Evolutionary conservation across 2,329 filamentous ascomycete genomes (phyloP).

Genomic region (Trichoderma endophyticum): DNA sequence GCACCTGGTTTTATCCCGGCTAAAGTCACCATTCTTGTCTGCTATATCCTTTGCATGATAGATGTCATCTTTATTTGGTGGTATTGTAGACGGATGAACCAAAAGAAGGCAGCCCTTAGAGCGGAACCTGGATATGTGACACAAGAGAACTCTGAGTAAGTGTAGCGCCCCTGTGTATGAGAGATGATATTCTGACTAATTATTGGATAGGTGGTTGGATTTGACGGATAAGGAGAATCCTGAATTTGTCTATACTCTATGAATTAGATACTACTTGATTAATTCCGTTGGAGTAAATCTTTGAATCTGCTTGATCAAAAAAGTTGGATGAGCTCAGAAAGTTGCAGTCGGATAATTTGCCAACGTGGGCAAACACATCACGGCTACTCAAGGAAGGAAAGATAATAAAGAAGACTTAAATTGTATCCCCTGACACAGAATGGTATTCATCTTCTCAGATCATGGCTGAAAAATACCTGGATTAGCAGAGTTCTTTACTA

Average conservation of each 20-base stretch:
- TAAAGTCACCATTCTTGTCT: not conserved
- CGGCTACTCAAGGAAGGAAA: too few relatives aligned
- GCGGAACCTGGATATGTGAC: not conserved
- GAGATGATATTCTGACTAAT: not conserved
- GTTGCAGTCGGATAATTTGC: accelerated
- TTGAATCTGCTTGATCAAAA: not conserved
- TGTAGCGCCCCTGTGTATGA: not conserved
- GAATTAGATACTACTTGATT: not conserved
- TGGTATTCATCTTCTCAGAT: too few relatives aligned
- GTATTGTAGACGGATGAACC: not conserved
- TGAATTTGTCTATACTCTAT: not conserved
- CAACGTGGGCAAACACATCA: not conserved
- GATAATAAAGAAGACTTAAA: too few relatives aligned
- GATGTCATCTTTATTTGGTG: not conserved
- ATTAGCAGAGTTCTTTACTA: too few relatives aligned
- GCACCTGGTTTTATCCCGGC: not conserved
- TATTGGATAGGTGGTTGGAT: not conserved
- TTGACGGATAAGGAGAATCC: not conserved
- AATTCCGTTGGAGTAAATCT: not conserved
- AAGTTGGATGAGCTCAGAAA: not conserved
- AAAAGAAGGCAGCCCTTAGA: not conserved
- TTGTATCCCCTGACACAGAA: too few relatives aligned
- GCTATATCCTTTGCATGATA: not conserved
- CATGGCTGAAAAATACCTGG: too few relatives aligned
- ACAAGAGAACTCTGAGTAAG: not conserved